Conservation (phyloP, 371 early-diverging fungal genomes). For the Mucor circinelloides region DNA sequence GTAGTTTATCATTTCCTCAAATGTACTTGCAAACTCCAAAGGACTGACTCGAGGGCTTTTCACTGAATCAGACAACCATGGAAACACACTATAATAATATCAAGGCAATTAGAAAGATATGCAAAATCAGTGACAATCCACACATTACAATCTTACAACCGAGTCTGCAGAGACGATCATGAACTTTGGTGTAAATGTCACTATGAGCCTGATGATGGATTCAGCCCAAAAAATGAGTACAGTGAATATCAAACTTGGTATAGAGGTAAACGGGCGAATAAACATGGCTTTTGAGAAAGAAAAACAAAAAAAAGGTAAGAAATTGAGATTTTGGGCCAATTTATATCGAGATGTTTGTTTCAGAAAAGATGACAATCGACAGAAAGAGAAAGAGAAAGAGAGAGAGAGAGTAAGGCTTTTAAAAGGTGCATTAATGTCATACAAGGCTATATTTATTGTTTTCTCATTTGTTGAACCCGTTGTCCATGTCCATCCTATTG, state of each 20-base stretch:
- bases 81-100: slow-evolving; percentile 37
- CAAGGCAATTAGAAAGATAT: background rate
- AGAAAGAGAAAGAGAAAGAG: no score
- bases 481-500: no score
- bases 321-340: background rate
- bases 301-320: background rate
- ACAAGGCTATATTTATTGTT: background rate
- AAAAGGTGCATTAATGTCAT: background rate
- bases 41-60: slow-evolving; percentile 52
- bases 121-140: background rate
- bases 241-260: slow-evolving; percentile 53
- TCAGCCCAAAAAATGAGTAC: slow-evolving; percentile 66
- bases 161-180: slow-evolving; percentile 47
- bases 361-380: background rate
- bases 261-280: slow-evolving; percentile 17
- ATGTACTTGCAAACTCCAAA: slow-evolving; percentile 59
- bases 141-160: slow-evolving; percentile 44
- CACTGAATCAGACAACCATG: slow-evolving; percentile 53
- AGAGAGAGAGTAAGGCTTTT: background rate
- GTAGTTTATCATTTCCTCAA: slow-evolving; percentile 65
- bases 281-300: slow-evolving; percentile 8
- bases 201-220: slow-evolving; percentile 61
- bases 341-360: background rate
- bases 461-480: background rate
- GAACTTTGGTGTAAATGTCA: slow-evolving; percentile 60